A percentile compares a stretch with the other conserved stretches of the same genome.
Evolutionary conservation across 768 basidiomycete species (phyloP).

Genomic region (Pisolithus albus): DNA sequence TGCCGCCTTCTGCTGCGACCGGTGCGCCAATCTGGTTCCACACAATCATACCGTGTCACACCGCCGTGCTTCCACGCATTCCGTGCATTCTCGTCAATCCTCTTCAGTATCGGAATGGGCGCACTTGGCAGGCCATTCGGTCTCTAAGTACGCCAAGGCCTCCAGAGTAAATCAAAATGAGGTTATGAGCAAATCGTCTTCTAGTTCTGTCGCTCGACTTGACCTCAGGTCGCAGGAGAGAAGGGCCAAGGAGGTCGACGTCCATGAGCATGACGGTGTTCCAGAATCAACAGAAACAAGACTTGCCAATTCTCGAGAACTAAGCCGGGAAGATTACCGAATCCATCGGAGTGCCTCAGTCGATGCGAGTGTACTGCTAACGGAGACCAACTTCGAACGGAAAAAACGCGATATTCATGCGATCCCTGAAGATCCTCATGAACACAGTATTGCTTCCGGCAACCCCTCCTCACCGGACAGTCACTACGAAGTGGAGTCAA

Average conservation of each 20-base stretch:
- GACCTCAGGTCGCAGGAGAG: constrained; percentile 9
- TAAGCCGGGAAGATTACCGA: constrained; percentile 8
- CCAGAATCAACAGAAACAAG: constrained; percentile 10
- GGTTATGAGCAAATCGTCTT: constrained; percentile 5
- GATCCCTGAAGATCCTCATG: constrained; percentile 23
- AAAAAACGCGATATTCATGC: constrained; percentile 23
- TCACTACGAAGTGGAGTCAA: constrained; percentile 20
- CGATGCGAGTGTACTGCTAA: constrained; percentile 11
- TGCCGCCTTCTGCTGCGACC: constrained; percentile 28
- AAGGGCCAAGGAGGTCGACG: constrained; percentile 8
- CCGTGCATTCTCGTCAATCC: constrained; percentile 20
- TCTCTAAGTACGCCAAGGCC: constrained; percentile 15
- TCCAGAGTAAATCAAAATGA: constrained; percentile 6
- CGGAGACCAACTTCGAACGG: constrained; percentile 15
- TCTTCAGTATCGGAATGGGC: constrained; percentile 14
- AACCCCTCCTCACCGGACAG: constrained; percentile 11
- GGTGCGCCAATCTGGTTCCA: constrained; percentile 28
- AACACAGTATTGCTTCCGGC: constrained; percentile 10
- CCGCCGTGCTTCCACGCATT: constrained; percentile 23
- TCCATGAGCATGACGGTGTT: constrained; percentile 14
- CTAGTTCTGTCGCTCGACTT: constrained; percentile 8
- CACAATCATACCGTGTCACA: constrained; percentile 22
- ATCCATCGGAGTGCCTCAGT: constrained; percentile 10
- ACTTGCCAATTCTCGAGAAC: constrained; percentile 7
- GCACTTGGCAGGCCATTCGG: constrained; percentile 3